Percentiles rank a stretch among this genome's conserved stretches.
phyloP scores from a whole-genome alignment of 169 alveolate genomes.

The Eimeria sp. region DNA sequence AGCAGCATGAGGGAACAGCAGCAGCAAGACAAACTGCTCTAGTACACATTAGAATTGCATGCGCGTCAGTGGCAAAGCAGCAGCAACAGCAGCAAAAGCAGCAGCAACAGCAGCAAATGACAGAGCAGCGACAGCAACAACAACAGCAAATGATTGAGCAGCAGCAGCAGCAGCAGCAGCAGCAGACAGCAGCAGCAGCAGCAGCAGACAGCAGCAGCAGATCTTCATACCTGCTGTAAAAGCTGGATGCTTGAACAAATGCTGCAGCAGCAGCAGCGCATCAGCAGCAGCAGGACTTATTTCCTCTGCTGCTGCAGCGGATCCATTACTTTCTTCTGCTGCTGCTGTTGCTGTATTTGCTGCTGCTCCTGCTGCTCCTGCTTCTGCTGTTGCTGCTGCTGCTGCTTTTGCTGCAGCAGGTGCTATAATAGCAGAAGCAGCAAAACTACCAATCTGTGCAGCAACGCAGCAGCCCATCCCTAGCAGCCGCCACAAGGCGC shows the following conservation, averaged over 20 bases:
- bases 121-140: too few species aligned
- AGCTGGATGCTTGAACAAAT: not conserved
- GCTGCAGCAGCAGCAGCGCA: not conserved
- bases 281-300: too few species aligned
- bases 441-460: slow-evolving; percentile 3
- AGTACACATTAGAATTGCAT: not conserved
- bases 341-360: too few species aligned
- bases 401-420: slow-evolving; percentile 31
- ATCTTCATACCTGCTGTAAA: not conserved
- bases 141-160: too few species aligned
- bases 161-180: too few species aligned
- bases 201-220: too few species aligned
- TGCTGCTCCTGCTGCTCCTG: too few species aligned
- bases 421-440: slow-evolving; percentile 14
- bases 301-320: too few species aligned
- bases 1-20: not conserved
- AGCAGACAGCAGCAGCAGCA: too few species aligned
- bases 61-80: not conserved
- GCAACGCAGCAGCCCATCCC: slow-evolving; percentile 23
- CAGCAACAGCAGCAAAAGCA: not conserved
- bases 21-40: not conserved
- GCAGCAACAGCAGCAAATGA: too few species aligned
- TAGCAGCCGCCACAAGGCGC: slow-evolving; percentile 16
- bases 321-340: too few species aligned
- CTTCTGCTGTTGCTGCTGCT: not conserved